Percentiles rank a stretch among this genome's conserved stretches.
Evolutionary conservation across 148 eudicot species (phyloP).

Genomic region (Rheum nobile): DNA sequence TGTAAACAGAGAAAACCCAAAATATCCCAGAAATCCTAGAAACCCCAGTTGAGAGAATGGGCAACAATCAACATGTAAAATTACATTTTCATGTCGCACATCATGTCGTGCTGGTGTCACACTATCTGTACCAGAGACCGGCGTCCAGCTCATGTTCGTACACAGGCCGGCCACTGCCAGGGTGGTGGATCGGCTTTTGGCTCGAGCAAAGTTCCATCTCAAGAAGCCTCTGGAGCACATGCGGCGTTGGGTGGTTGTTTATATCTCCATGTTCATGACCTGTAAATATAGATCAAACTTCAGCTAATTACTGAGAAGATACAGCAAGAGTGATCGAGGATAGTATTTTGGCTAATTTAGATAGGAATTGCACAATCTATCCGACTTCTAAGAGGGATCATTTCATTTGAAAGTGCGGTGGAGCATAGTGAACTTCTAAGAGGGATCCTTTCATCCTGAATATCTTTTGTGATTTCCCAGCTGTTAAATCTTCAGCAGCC

Average conservation of each 20-base stretch:
- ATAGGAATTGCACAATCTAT: too few relatives aligned
- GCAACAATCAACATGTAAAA: slow-evolving; percentile 4
- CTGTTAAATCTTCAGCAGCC: neutral
- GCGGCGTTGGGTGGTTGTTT: slow-evolving; percentile 59
- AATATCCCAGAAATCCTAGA: neutral
- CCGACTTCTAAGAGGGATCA: too few relatives aligned
- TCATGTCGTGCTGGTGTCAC: neutral
- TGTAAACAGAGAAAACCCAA: neutral
- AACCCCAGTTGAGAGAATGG: neutral
- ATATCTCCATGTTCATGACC: slow-evolving; percentile 31
- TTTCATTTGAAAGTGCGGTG: too few relatives aligned
- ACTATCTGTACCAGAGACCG: slow-evolving; percentile 34
- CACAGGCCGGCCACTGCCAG: slow-evolving; percentile 30
- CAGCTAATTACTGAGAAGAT: too few relatives aligned
- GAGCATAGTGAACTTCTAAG: too few relatives aligned
- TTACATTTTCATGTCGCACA: neutral
- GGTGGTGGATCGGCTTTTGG: slow-evolving; percentile 47
- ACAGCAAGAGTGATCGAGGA: neutral
- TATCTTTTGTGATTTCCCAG: neutral
- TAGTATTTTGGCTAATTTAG: neutral
- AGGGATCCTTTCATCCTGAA: too few relatives aligned
- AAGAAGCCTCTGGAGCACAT: too few relatives aligned
- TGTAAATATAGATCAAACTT: slow-evolving; percentile 8
- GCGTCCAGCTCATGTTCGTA: slow-evolving; percentile 55
- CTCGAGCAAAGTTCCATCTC: slow-evolving; percentile 67